Conservation (phyloP, 169 alveolate species). For the Plasmodium gallinaceum region DNA sequence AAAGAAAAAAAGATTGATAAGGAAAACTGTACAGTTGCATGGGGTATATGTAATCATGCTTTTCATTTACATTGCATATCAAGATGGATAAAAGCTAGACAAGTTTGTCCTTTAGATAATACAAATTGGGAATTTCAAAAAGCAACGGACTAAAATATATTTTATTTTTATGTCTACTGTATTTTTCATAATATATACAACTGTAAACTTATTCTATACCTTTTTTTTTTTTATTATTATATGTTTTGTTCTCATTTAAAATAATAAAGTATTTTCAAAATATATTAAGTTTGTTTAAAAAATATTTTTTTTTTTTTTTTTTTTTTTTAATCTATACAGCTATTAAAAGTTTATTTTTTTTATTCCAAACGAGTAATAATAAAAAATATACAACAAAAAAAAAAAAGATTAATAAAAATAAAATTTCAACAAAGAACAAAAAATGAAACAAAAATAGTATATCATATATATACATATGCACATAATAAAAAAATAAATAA, state of each 20-base stretch:
- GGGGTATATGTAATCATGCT: constrained; percentile 99
- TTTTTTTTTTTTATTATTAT: constrained; percentile 2
- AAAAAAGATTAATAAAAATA: no score
- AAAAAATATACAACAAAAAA: no score
- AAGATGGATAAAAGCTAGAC: constrained; percentile 98
- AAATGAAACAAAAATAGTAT: no score
- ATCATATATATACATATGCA: no score
- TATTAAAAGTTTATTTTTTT: no score
- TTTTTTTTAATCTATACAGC: background rate
- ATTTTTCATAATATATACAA: background rate
- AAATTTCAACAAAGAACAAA: no score
- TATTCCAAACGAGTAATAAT: no score
- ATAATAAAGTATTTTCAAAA: background rate
- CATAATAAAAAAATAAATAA: no score
- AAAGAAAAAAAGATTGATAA: constrained; percentile 79
- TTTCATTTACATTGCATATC: constrained; percentile 99
- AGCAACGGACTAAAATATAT: constrained; percentile 80
- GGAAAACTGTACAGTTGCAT: constrained; percentile 98
- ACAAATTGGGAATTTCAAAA: constrained; percentile 96
- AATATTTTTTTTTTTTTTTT: background rate
- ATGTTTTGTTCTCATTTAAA: background rate
- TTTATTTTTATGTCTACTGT: background rate
- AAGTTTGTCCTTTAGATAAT: constrained; percentile 98
- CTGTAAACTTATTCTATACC: constrained; percentile 43
- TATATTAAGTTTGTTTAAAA: background rate